Evolutionary conservation across 768 basidiomycete species (phyloP).

Genomic region (Nevesoporus exiguus): DNA sequence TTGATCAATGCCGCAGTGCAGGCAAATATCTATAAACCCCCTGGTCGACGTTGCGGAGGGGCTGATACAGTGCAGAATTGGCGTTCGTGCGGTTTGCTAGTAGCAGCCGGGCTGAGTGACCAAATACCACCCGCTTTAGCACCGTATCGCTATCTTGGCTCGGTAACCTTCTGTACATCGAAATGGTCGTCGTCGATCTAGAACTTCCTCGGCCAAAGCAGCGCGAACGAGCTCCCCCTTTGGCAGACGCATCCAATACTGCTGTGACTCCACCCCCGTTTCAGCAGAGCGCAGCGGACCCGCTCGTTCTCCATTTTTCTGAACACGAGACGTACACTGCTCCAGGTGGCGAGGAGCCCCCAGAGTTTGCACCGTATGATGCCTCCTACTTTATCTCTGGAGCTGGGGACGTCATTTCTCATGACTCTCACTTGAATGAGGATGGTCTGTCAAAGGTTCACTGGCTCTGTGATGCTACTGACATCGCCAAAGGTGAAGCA

Average conservation of each 20-base stretch:
- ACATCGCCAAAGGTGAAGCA: constrained; percentile 49
- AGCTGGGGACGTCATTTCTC: constrained; percentile 57
- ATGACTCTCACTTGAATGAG: constrained; percentile 64
- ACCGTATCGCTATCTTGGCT: background rate
- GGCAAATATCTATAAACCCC: background rate
- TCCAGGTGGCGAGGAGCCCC: constrained; percentile 49
- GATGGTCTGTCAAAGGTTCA: constrained; percentile 43
- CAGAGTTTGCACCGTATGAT: constrained; percentile 58
- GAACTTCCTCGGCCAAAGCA: constrained; percentile 9
- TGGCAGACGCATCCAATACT: background rate
- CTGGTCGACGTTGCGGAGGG: background rate
- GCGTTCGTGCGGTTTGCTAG: background rate
- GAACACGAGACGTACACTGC: constrained; percentile 20
- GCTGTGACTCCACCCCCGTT: constrained; percentile 24
- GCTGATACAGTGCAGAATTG: background rate
- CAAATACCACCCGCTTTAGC: background rate
- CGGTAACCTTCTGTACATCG: background rate
- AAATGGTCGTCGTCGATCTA: constrained; percentile 7
- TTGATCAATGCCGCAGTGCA: background rate
- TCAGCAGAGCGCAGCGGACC: constrained; percentile 25
- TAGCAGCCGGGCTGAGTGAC: background rate
- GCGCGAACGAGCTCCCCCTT: background rate
- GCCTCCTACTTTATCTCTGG: constrained; percentile 54
- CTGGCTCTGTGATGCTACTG: background rate
- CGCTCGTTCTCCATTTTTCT: constrained; percentile 23